Conservation (phyloP, 768 basidiomycete genomes). For the Lentinula boryana region DNA sequence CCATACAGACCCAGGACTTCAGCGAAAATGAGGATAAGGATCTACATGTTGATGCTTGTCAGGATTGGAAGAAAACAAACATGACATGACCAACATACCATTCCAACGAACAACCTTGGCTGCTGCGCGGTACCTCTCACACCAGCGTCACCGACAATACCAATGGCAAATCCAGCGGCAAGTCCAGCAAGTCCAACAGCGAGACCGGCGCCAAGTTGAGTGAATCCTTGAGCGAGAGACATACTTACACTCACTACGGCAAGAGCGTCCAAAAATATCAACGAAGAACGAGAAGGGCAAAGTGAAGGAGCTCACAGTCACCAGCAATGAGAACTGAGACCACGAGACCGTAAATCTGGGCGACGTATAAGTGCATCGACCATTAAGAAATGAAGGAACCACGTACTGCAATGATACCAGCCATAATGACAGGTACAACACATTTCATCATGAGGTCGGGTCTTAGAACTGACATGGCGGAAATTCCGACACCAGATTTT, state of each 20-base stretch:
- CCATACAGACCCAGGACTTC: slow-evolving; percentile 94
- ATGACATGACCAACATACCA: slow-evolving; percentile 44
- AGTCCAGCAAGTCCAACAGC: slow-evolving; percentile 92
- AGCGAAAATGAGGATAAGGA: slow-evolving; percentile 96
- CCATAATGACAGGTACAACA: slow-evolving; percentile 97
- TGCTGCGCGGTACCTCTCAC: slow-evolving; percentile 97
- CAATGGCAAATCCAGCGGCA: slow-evolving; percentile 95
- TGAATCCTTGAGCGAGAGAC: slow-evolving; percentile 91
- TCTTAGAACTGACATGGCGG: slow-evolving; percentile 95
- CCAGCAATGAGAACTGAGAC: slow-evolving; percentile 95
- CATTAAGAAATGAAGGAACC: neutral
- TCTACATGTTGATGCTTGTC: slow-evolving; percentile 35
- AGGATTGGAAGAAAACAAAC: neutral
- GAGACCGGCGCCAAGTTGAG: slow-evolving; percentile 91
- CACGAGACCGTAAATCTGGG: slow-evolving; percentile 93
- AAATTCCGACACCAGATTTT: slow-evolving; percentile 96
- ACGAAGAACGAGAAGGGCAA: neutral
- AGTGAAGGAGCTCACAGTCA: slow-evolving; percentile 54
- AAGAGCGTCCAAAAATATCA: neutral
- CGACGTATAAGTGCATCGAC: neutral
- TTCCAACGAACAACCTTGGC: slow-evolving; percentile 88
- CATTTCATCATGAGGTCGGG: slow-evolving; percentile 99
- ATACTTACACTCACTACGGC: slow-evolving; percentile 61
- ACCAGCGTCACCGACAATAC: slow-evolving; percentile 98
- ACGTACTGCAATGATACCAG: slow-evolving; percentile 99